phyloP scores from a whole-genome alignment of 2,329 filamentous ascomycete genomes.

The Pseudocercospora eumusae region DNA sequence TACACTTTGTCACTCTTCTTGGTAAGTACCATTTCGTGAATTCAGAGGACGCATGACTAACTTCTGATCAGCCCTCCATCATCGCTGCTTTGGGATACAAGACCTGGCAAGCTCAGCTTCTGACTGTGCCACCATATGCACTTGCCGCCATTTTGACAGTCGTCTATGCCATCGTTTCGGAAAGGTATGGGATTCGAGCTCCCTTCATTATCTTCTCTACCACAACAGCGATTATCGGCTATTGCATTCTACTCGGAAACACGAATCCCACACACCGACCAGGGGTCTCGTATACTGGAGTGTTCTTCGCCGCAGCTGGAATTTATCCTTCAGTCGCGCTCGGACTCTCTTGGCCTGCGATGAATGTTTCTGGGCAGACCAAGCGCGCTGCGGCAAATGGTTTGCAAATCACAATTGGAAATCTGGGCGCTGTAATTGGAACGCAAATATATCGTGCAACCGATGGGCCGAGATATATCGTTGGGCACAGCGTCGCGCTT shows the following conservation, averaged over 20 bases:
- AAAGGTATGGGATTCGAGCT: constrained; percentile 59
- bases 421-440: constrained; percentile 67
- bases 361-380: constrained; percentile 67
- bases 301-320: constrained; percentile 53
- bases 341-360: constrained; percentile 68
- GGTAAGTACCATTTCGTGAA: constrained; percentile 41
- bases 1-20: constrained; percentile 51
- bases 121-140: constrained; percentile 43
- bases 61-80: constrained; percentile 55
- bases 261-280: constrained; percentile 45
- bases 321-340: constrained; percentile 68
- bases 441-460: constrained; percentile 67
- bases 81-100: constrained; percentile 59
- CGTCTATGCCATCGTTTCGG: constrained; percentile 60
- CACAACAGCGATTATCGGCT: constrained; percentile 41
- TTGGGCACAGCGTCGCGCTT: constrained; percentile 68
- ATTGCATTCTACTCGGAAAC: constrained; percentile 43
- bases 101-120: constrained; percentile 41
- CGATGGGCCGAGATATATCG: constrained; percentile 62
- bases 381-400: constrained; percentile 69
- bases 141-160: constrained; percentile 59
- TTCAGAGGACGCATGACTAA: constrained; percentile 27
- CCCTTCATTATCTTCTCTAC: constrained; percentile 63
- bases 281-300: constrained; percentile 43
- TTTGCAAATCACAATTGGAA: constrained; percentile 72